phyloP scores from a whole-genome alignment of 169 alveolate genomes.

The Plasmodium vivax region DNA sequence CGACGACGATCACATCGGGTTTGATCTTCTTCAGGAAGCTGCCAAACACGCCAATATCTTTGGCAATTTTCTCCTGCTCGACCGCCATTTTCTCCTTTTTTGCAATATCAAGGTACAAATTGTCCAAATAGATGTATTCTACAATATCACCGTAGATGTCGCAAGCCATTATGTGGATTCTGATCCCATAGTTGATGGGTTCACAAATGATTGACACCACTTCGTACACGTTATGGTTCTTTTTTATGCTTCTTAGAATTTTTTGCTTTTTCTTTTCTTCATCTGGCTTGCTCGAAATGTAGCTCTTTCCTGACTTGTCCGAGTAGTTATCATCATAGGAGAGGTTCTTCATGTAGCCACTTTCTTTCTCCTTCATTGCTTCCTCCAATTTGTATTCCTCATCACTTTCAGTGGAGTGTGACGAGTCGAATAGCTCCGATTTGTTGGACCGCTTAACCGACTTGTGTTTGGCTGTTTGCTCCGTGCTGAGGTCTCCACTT shows the following conservation, averaged over 20 bases:
- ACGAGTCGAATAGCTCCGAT: slow-evolving; percentile 26
- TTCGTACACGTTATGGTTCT: slow-evolving; percentile 44
- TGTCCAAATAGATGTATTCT: slow-evolving; percentile 35
- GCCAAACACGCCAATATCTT: slow-evolving; percentile 19
- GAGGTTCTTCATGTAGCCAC: slow-evolving; percentile 1
- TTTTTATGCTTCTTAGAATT: slow-evolving; percentile 18
- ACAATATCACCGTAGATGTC: slow-evolving; percentile 67
- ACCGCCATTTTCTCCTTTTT: slow-evolving; percentile 43
- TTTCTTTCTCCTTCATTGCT: not conserved
- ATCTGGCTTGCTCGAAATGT: slow-evolving; percentile 55
- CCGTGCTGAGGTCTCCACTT: not conserved
- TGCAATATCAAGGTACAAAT: slow-evolving; percentile 32
- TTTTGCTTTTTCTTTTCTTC: slow-evolving; percentile 69
- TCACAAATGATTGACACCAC: slow-evolving; percentile 46
- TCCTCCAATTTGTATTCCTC: slow-evolving; percentile 13
- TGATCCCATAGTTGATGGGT: slow-evolving; percentile 12
- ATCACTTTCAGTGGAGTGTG: slow-evolving; percentile 2
- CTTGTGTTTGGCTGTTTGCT: not conserved
- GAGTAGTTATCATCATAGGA: slow-evolving; percentile 27
- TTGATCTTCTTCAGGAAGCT: slow-evolving; percentile 14
- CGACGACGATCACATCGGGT: slow-evolving; percentile 46
- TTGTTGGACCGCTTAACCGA: not conserved
- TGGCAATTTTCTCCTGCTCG: slow-evolving; percentile 50
- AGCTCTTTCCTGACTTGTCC: slow-evolving; percentile 56
- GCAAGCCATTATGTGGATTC: slow-evolving; percentile 61